phyloP scores from a whole-genome alignment of 176 grass and related monocot genomes.

The Cocos nucifera region DNA sequence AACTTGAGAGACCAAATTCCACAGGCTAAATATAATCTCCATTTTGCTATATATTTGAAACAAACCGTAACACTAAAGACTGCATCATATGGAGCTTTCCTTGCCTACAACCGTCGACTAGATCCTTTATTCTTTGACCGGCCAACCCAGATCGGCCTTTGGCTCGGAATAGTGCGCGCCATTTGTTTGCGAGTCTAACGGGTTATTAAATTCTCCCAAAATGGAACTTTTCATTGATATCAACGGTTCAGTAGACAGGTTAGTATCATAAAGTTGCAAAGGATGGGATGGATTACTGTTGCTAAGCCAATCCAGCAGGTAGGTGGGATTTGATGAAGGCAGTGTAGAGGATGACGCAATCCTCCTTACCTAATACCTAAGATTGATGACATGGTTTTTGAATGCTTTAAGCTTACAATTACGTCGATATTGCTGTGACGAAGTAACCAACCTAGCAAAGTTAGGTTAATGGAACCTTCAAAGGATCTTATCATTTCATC shows the following conservation, averaged over 20 bases:
- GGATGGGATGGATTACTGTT: constrained; percentile 2
- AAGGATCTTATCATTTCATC: constrained; percentile 36
- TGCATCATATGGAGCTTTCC: too few relatives aligned
- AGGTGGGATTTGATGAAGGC: constrained; percentile 39
- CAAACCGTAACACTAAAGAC: too few relatives aligned
- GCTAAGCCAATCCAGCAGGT: constrained; percentile 13
- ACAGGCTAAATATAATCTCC: too few relatives aligned
- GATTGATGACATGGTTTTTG: constrained; percentile 38
- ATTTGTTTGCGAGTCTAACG: too few relatives aligned
- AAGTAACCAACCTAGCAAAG: constrained; percentile 42
- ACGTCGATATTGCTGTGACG: constrained; percentile 31
- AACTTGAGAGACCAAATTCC: too few relatives aligned
- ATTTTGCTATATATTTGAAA: too few relatives aligned
- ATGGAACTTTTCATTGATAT: constrained; percentile 26
- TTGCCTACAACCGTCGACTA: too few relatives aligned
- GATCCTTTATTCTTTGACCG: too few relatives aligned
- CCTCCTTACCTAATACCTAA: constrained; percentile 45
- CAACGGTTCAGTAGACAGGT: constrained; percentile 26
- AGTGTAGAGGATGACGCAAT: constrained; percentile 31
- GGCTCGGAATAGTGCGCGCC: too few relatives aligned
- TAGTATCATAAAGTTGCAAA: constrained; percentile 41
- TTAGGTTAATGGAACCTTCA: constrained; percentile 32
- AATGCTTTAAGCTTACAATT: constrained; percentile 27
- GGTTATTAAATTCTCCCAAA: background rate
- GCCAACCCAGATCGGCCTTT: too few relatives aligned